Evolutionary conservation across 164 flowering plant species (phyloP).

Genomic region (Dillenia turbinata): DNA sequence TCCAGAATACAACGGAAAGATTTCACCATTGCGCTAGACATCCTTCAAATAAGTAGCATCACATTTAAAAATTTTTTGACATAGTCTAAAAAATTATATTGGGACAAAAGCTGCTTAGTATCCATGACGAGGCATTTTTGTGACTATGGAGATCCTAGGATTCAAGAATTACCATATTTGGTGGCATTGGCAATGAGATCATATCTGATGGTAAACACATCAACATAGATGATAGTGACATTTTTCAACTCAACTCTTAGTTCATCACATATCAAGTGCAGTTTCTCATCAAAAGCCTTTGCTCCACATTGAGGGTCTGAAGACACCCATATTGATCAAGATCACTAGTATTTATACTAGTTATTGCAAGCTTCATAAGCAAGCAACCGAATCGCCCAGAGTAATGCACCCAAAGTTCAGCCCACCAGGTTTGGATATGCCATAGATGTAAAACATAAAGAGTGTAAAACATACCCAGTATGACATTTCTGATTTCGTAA

Average conservation of each 20-base stretch:
- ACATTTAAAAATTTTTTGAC: too few relatives aligned
- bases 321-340: conserved; percentile 48
- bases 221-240: conserved; percentile 44
- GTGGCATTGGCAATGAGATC: conserved; percentile 37
- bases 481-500: too few relatives aligned
- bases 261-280: conserved; percentile 25
- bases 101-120: neutral
- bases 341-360: conserved; percentile 15
- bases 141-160: neutral
- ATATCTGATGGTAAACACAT: conserved; percentile 47
- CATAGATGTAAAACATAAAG: too few relatives aligned
- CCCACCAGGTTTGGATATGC: conserved; percentile 49
- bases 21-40: too few relatives aligned
- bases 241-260: conserved; percentile 26
- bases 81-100: too few relatives aligned
- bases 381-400: conserved; percentile 59
- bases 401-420: conserved; percentile 61
- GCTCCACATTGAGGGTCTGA: conserved; percentile 33
- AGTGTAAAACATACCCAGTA: too few relatives aligned
- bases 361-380: conserved; percentile 29
- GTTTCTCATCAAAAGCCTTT: conserved; percentile 32
- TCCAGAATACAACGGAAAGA: too few relatives aligned
- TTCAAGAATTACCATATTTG: conserved; percentile 33
- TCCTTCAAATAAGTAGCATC: neutral
- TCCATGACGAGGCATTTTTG: too few relatives aligned